Evolutionary conservation across 1,284 basidiomycete species (phyloP).

Genomic region (Sutorius eximius): DNA sequence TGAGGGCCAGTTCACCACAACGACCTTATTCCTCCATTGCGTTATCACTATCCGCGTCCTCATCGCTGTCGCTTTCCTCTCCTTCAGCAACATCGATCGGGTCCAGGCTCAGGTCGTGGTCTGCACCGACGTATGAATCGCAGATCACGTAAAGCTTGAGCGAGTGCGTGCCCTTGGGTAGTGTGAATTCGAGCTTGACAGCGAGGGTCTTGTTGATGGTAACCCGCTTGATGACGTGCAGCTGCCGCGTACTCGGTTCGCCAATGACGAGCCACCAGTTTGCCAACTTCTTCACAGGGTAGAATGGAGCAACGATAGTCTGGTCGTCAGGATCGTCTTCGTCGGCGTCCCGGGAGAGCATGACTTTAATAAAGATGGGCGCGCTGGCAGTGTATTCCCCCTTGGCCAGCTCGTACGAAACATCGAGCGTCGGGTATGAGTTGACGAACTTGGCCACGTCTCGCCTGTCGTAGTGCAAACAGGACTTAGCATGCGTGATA

Average conservation of each 20-base stretch:
- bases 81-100: conserved; percentile 85
- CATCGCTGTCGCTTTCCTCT: conserved; percentile 79
- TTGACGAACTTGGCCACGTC: conserved; percentile 94
- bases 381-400: conserved; percentile 82
- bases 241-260: conserved; percentile 68
- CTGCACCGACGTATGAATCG: conserved; percentile 88
- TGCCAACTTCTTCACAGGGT: conserved; percentile 86
- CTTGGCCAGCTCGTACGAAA: conserved; percentile 78
- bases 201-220: conserved; percentile 79
- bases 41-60: conserved; percentile 59
- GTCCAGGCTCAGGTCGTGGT: conserved; percentile 84
- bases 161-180: conserved; percentile 80
- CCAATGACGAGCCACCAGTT: conserved; percentile 99
- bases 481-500: conserved; percentile 16
- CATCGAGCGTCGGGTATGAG: conserved; percentile 91
- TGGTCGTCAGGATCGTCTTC: conserved; percentile 84
- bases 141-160: conserved; percentile 92
- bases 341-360: conserved; percentile 81
- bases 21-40: conserved; percentile 40
- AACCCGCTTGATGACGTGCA: conserved; percentile 94
- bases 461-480: conserved; percentile 47
- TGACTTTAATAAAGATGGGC: conserved; percentile 81
- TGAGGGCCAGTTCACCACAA: not conserved
- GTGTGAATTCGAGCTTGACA: conserved; percentile 86
- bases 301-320: conserved; percentile 88